Base-by-base conservation (phyloP, 108 stramenopile species). In the Bacterosira constricta region DNA sequence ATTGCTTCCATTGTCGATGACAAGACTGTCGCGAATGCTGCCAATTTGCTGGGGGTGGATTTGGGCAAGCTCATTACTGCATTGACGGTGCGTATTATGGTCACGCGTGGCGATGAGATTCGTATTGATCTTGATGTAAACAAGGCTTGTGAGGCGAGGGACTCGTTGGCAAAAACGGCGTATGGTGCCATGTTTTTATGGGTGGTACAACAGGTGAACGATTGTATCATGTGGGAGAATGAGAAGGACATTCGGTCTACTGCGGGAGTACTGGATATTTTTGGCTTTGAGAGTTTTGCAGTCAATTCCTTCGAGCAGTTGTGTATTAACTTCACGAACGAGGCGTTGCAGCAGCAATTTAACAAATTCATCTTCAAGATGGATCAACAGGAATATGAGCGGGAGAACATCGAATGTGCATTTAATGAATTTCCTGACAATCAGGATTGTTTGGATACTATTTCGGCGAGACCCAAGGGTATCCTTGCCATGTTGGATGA, bases 291-390 rank as follows among this genome's bases (percentile, higher is more conserved):
- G 83, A 96, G 96, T 71, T 99, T 99, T 73, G 87, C 89, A 5
- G 75, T 86, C 67, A 99, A 99, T 85, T 96, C 94, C 25, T 98
- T 97, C 50, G 98, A 97, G 73, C 98, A 99, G 86, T 86, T 99
- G 45, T 99, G 98, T 87, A 99, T 99, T 87, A 99, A 99, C 93
- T 99, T 88, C 74, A 96, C 98, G 15, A 99, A 99, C 83, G 99
- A 99, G 80, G 96, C 96, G 27, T 86, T 99, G 45, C 99, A 99
- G 85, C 98, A 99, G 72, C 98, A 98, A 80, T 99, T 99, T 88
- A 99, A 99, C 82, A 92, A 96, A 69, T 97, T 96, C 66, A 98
- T 99, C 36, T 99, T 99, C 91, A 98, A 97, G 80, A 58, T 94
- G 72, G 99, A 99, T 79, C 98, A 99, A 83, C 93, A 91, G 62